Conservation (phyloP, 2,329 filamentous ascomycete genomes). For the Penicillium sp. region DNA sequence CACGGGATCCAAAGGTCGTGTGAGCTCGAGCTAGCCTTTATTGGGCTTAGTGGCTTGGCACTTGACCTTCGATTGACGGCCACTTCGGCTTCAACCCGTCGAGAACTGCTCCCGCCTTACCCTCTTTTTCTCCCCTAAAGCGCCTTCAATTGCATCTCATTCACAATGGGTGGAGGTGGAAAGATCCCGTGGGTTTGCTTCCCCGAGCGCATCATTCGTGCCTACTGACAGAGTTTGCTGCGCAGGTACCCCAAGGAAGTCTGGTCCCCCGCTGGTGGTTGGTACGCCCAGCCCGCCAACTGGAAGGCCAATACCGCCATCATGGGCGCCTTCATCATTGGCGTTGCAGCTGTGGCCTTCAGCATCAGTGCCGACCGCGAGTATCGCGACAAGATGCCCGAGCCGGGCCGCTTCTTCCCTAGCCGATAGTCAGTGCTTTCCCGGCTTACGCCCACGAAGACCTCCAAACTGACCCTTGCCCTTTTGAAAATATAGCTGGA, state of each 20-base stretch:
- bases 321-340: conserved; percentile 65
- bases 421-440: conserved; percentile 69
- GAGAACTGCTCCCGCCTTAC: conserved; percentile 24
- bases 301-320: conserved; percentile 90
- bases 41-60: conserved; percentile 28
- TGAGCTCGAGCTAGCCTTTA: conserved; percentile 32
- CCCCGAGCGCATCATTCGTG: conserved; percentile 36
- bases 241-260: conserved; percentile 94
- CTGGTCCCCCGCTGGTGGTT: conserved; percentile 97
- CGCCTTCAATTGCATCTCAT: conserved; percentile 22
- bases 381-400: conserved; percentile 70
- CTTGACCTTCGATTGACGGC: conserved; percentile 29
- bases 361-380: conserved; percentile 73
- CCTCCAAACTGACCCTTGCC: conserved; percentile 17
- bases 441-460: conserved; percentile 3
- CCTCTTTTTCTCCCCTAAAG: conserved; percentile 22
- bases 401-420: conserved; percentile 73
- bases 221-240: conserved; percentile 24
- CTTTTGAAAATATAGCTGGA: conserved; percentile 55
- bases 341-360: conserved; percentile 67
- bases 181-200: conserved; percentile 63
- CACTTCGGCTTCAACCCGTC: conserved; percentile 31
- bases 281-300: conserved; percentile 92
- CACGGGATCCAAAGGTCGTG: conserved; percentile 37
- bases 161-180: conserved; percentile 70